Evolutionary conservation across 306 rosid genomes (phyloP).

Genomic region (Trifolium dubium): DNA sequence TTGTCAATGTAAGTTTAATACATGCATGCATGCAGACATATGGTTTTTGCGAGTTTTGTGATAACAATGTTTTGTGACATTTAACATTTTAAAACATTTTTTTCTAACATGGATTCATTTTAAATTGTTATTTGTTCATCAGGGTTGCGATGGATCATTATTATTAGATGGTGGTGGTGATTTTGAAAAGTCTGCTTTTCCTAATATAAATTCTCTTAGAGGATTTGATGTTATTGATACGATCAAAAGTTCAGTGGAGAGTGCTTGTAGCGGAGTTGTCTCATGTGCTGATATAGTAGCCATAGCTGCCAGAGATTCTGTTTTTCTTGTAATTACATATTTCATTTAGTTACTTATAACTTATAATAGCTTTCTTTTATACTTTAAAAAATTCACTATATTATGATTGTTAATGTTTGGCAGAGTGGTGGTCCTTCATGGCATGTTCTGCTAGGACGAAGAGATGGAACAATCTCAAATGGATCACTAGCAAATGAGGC

Average conservation of each 20-base stretch:
- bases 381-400: not conserved
- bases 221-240: conserved; percentile 81
- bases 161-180: conserved; percentile 64
- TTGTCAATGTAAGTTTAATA: conserved; percentile 68
- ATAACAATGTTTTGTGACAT: not conserved
- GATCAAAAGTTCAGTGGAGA: conserved; percentile 81
- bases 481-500: conserved; percentile 49
- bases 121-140: not conserved
- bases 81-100: not conserved
- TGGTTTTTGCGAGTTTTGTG: not conserved
- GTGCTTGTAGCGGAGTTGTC: conserved; percentile 72
- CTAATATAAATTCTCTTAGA: conserved; percentile 75
- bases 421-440: conserved; percentile 86
- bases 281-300: conserved; percentile 89
- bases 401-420: conserved; percentile 12
- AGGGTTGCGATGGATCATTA: conserved; percentile 94
- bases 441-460: conserved; percentile 72
- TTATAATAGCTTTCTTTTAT: too few species aligned
- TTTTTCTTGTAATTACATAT: conserved; percentile 58
- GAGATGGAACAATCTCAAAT: conserved; percentile 75
- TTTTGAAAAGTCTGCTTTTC: conserved; percentile 64
- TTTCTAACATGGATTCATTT: not conserved
- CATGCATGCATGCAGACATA: not conserved
- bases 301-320: conserved; percentile 85
- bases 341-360: too few species aligned